Evolutionary conservation across 345 rosid species (phyloP), one percentile per base, ranked within the genome.

Genomic region (Eucalyptus marginata): DNA sequence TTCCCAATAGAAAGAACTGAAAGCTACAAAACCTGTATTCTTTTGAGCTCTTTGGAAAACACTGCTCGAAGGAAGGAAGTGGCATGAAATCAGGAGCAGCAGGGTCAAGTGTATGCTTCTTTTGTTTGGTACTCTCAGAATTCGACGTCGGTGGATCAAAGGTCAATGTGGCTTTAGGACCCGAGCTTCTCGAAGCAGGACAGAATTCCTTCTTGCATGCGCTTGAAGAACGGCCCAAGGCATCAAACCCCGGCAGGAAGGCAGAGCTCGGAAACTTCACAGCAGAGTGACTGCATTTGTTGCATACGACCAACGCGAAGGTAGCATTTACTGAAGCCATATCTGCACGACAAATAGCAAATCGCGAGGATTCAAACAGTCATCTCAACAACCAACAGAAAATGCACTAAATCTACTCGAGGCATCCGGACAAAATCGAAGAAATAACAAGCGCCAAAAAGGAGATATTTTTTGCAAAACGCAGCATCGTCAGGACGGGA

Each of bases 41-140:
- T 89, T 97, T 98, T 16, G 99, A 92, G 95, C 99, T 98, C 89
- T 91, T 96, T 7, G 99, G 99, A 87, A 98, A 98, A 68, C 99
- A 98, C 89, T 96, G 92, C 79, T 97, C 95, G 86, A 98, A 98
- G 58, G 99, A 96, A 11, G 99, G 99, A 59, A 97, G 95, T 1
- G 99, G 95, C 36, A 92, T 91, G 86, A 98, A 97, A 91, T 98
- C 99, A 71, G 99, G 99, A 93, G 97, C 93, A 71, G 96, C 90
- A 91, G 99, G 99, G 92, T 98, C 98, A 40, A 92, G 56, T 7
- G 99, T 96, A 86, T 97, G 95, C 93, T 96, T 96, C 87, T 92
- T 94, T 80, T 92, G 98, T 90, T 93, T 92, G 66, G 54, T 88
- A 90, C 91, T 93, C 90, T 95, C 95, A 1, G 95, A 90, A 90